These are phyloP conservation scores for Aspergillus ochraceus DNA, from an alignment of 2,329 filamentous ascomycete genomes.

Conservation along the genomic window DNA sequence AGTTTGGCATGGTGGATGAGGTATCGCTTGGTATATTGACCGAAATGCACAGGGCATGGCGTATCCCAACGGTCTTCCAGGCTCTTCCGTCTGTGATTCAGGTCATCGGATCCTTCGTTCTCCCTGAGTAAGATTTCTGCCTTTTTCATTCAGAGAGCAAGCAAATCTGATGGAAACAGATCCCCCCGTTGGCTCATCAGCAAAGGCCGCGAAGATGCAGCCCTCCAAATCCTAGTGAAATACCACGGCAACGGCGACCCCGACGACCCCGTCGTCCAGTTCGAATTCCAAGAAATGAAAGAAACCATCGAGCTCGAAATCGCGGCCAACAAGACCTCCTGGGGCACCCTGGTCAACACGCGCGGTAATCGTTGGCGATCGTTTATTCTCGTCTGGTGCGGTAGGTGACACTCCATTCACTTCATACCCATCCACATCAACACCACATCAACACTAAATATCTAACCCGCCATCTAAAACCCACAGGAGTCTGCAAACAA, in stretches of 20 bases:
- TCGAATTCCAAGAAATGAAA: neutral
- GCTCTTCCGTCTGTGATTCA: conserved; percentile 13
- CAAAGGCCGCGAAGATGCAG: conserved; percentile 10
- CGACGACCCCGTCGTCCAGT: neutral
- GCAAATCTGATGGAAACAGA: neutral
- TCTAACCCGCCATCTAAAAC: neutral
- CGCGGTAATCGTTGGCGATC: neutral
- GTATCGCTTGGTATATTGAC: too few relatives aligned
- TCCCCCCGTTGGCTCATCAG: conserved; percentile 17
- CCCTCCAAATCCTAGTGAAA: conserved; percentile 8
- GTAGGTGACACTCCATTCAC: neutral
- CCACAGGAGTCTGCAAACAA: conserved; percentile 9
- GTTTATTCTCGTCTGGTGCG: neutral
- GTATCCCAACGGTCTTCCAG: conserved; percentile 16
- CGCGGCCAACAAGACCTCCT: neutral
- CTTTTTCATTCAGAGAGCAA: neutral
- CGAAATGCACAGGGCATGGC: conserved; percentile 1
- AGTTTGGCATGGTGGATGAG: too few relatives aligned
- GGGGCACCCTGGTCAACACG: neutral
- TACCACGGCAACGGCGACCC: conserved; percentile 10
- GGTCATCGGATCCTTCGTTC: conserved; percentile 5
- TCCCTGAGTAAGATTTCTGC: conserved; percentile 3
- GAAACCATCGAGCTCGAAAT: neutral
- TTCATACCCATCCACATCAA: neutral
- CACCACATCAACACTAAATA: neutral